Base-by-base conservation (phyloP, 2,329 filamentous ascomycete genomes). In the Calonectria leucothoes region DNA sequence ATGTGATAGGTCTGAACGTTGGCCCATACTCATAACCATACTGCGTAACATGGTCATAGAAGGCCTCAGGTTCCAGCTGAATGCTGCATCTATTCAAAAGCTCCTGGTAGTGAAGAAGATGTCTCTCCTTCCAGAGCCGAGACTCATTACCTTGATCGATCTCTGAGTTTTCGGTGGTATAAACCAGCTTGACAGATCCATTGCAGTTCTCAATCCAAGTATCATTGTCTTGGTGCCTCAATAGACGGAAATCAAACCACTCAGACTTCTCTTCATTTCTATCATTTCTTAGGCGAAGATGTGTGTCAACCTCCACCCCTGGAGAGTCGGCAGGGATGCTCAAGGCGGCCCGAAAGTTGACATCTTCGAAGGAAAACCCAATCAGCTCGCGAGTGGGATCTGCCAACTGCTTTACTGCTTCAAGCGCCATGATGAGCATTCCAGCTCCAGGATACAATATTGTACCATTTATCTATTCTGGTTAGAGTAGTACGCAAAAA, bases 401-500 rank as follows among this genome's bases (percentile, higher is more conserved):
- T 57, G 51, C 29, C 2, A 57, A 29, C 20, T 57, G 51, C 17
- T 57, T 57, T 4, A 23, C 51, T 4, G 64, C 64, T 33, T 72
- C 70, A 20, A 72, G 52, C 2, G 64, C 70, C 52, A 68, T 52
- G 25, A 23, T 25, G 6, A 68, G 51, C 25, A 52, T 55, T 10
- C 70, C 65, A n/a, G 52, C 52, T 12, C 29, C 55, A 10, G 70
- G 70, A 33, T 55, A 63, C 15, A 72, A 2, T 5, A 68, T 45
- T 6, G 49, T 42, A 17, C 23, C 25, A 3, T 72, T 15, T 6
- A 72, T 37, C 23, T 48, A 7, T 2, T 5, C n/a, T 6, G 3
- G 10, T 57, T 35, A 57, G 29, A 12, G 0, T 35, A 4, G 11
- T 2, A 17, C n/a, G 23, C 27, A 11, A 17, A 31, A 0, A 14